Conservation (phyloP, 108 stramenopile species). For the Parmales sp. region DNA sequence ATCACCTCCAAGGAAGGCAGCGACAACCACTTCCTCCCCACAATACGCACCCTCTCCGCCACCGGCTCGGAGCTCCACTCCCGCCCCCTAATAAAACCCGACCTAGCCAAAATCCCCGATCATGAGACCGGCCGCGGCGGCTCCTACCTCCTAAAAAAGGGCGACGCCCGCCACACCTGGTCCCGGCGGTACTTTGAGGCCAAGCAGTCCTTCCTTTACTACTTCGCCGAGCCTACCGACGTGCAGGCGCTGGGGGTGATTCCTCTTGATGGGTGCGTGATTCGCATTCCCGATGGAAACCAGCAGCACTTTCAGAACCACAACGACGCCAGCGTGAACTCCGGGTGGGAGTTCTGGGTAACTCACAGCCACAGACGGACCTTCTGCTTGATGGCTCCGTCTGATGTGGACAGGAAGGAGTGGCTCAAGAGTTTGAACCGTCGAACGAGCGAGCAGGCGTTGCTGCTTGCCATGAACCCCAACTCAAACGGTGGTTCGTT, state of each 20-base stretch:
- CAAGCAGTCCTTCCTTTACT: constrained; percentile 1
- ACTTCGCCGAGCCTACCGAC: constrained; percentile 3
- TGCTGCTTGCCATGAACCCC: too few species aligned
- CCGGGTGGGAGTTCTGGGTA: not conserved
- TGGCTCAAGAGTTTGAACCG: not conserved
- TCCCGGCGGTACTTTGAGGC: not conserved
- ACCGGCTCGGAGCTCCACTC: not conserved
- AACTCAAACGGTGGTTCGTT: too few species aligned
- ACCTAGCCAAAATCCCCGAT: not conserved
- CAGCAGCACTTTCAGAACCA: not conserved
- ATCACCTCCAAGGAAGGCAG: not conserved
- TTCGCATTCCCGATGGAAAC: not conserved
- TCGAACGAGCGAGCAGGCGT: too few species aligned
- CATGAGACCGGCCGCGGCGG: not conserved
- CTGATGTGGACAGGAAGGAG: not conserved
- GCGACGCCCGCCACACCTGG: not conserved
- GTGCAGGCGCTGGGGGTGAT: not conserved
- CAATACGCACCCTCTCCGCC: not conserved
- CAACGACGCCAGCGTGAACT: not conserved
- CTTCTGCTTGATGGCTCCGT: not conserved
- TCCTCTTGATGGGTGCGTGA: not conserved
- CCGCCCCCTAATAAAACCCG: not conserved
- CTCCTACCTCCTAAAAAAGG: constrained; percentile 1
- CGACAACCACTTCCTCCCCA: not conserved
- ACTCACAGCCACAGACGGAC: not conserved